Base-by-base conservation (phyloP, 306 rosid species). In the Crotalaria pallida region DNA sequence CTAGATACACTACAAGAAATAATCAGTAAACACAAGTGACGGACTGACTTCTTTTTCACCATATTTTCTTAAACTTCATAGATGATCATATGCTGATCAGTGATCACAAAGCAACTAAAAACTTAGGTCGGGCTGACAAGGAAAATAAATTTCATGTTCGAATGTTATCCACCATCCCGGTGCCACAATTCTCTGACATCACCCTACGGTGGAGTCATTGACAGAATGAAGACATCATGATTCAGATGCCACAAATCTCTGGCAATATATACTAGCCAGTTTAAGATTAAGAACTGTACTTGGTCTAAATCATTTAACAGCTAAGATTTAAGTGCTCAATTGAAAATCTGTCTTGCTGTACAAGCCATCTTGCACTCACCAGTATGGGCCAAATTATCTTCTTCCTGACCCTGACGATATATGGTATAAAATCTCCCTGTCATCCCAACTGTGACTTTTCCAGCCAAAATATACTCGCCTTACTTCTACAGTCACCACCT, bases 301-400 rank as follows among this genome's bases (percentile, higher is more conserved):
- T 29, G 5, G 44, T 48, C 27, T 44, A 56, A 64, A 36, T 53
- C 9, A 56, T 55, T 65, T 57, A 33, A 57, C 40, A 26, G 65
- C 47, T 40, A 18, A 27, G 58, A 41, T 21, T 29, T 41, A 41
- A 78, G 61, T 16, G 66, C 80, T 26, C 58, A 58, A 77, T 83
- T 27, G 69, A 58, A 79, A 84, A 82, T 82, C 80, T 79, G 80
- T 76, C 91, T 82, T 67, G 80, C 78, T 19, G 77, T 55, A 77
- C 75, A 80, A 60, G 85, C 84, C 52, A 87, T 83, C 58, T 85
- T 80, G 78, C 79, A 79, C 53, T 83, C 89, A 49, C 89, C 85
- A 13, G 80, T 38, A 74, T 79, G 75, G 18, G 71, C 69, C 70
- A 89, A 80, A 82, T 79, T 72, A 85, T 73, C 84, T 87, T 81